Evolutionary conservation across 2,329 filamentous ascomycete species (phyloP), one percentile per base, ranked within the genome.

Genomic region (Hypoxylon sp.): DNA sequence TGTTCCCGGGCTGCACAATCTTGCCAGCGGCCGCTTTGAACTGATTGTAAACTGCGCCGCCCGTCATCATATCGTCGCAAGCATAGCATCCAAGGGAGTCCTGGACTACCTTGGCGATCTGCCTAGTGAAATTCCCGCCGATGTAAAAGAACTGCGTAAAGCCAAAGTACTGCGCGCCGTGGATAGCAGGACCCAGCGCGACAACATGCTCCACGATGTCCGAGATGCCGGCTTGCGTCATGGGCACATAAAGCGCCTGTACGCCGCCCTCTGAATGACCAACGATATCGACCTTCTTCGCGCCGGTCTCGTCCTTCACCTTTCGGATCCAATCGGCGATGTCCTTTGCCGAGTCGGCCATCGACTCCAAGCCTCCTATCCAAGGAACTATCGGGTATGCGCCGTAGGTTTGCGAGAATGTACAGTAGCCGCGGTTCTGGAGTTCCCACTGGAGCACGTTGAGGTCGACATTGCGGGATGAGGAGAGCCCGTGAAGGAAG

Each of bases 261-360:
- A 83, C 81, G 5, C 75, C 81, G 47, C 81, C 81, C 70, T 83
- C 81, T 1, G 81, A 83, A 70, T 83, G 81, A 6, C 81, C 81
- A 14, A 83, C 80, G 0, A 83, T 63, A 59, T 83, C 78, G 31
- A 83, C 74, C 53, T 80, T 81, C n/a, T 59, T 47, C 3, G 79
- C 78, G 9, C 78, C 78, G 2, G 81, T 81, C 63, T 77, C 75
- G 4, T 74, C 58, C 14, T 72, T 66, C 0, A 83, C 80, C 42
- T 80, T 74, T 19, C 73, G 75, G 59, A 83, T 76, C 70, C 82
- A 83, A 1, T 62, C 73, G 1, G 81, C 81, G 57, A 83, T 80
- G 48, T 83, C 78, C 9, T 63, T 62, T 3, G 81, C 78, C 11
- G 81, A 82, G n/a, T 79, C 74, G 44, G 70, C 70, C 74, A 83